phyloP scores from a whole-genome alignment of 2,329 filamentous ascomycete species.

The Epichloe elymi region DNA sequence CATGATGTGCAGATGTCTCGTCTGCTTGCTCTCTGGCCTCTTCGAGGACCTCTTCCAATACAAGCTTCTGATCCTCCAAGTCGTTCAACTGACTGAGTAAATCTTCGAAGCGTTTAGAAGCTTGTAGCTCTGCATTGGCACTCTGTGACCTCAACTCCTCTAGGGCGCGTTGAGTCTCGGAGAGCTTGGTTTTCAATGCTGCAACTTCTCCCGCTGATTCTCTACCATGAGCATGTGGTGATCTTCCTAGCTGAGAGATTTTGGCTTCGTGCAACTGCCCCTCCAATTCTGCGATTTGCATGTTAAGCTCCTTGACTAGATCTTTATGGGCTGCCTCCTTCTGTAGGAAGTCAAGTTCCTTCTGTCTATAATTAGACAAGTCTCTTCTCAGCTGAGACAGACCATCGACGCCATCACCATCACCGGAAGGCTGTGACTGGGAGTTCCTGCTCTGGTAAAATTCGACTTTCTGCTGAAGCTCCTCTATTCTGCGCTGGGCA shows the following conservation, averaged over 20 bases:
- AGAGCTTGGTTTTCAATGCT: constrained; percentile 47
- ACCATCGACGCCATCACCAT: constrained; percentile 35
- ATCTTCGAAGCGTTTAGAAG: constrained; percentile 27
- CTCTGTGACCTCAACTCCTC: constrained; percentile 38
- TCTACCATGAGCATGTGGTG: constrained; percentile 32
- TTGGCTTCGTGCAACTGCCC: constrained; percentile 52
- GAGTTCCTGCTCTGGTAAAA: constrained; percentile 36
- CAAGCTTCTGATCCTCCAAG: constrained; percentile 44
- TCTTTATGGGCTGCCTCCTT: constrained; percentile 54
- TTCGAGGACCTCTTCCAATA: constrained; percentile 45
- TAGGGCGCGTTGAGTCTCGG: constrained; percentile 44
- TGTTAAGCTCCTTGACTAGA: constrained; percentile 47
- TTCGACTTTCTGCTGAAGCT: constrained; percentile 49
- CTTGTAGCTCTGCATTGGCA: constrained; percentile 37
- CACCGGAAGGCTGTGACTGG: constrained; percentile 19
- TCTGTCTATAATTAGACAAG: constrained; percentile 49
- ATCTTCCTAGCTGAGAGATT: constrained; percentile 33
- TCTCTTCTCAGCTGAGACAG: constrained; percentile 49
- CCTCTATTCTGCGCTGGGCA: constrained; percentile 48
- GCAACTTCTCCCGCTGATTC: constrained; percentile 46
- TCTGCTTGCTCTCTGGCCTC: constrained; percentile 38
- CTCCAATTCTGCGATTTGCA: constrained; percentile 53
- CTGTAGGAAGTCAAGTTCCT: constrained; percentile 50
- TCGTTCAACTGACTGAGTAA: constrained; percentile 43
- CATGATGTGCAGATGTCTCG: constrained; percentile 31